Conservation (phyloP, 768 basidiomycete genomes). For the Lentinula raphanica region DNA sequence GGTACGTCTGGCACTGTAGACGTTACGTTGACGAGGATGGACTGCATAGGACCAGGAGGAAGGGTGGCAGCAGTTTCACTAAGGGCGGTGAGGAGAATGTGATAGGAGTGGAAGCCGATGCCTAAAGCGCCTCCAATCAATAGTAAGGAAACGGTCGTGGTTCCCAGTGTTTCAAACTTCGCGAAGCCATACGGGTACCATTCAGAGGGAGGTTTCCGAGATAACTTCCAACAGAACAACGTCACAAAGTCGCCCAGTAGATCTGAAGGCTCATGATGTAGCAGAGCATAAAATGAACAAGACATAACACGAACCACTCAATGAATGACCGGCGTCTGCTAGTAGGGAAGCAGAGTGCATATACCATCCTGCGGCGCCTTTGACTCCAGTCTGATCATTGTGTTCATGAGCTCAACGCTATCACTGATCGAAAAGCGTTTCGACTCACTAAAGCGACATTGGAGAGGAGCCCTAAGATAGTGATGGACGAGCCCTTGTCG, state of each 20-base stretch:
- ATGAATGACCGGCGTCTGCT: constrained; percentile 90
- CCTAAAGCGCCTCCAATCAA: constrained; percentile 80
- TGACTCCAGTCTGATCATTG: constrained; percentile 49
- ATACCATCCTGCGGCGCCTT: constrained; percentile 85
- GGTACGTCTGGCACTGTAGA: constrained; percentile 52
- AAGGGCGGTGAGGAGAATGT: constrained; percentile 73
- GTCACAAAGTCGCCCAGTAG: constrained; percentile 89
- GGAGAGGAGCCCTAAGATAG: constrained; percentile 74
- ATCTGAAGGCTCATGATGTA: constrained; percentile 42
- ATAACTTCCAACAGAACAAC: constrained; percentile 82
- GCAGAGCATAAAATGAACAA: background rate
- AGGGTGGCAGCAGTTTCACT: constrained; percentile 58
- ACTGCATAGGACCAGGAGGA: constrained; percentile 58
- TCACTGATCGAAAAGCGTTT: too few species aligned
- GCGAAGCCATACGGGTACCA: constrained; percentile 85
- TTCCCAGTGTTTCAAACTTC: constrained; percentile 94
- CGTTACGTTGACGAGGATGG: constrained; percentile 54
- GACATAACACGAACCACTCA: constrained; percentile 58
- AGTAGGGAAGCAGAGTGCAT: constrained; percentile 88
- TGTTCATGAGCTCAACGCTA: background rate
- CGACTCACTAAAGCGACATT: constrained; percentile 58
- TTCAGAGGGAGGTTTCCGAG: constrained; percentile 72
- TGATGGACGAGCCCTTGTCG: constrained; percentile 79
- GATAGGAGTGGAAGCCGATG: constrained; percentile 87
- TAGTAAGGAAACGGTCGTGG: constrained; percentile 76